phyloP scores from a whole-genome alignment of 805 yeast species.

The Vanderwaltozyma yarrowii region DNA sequence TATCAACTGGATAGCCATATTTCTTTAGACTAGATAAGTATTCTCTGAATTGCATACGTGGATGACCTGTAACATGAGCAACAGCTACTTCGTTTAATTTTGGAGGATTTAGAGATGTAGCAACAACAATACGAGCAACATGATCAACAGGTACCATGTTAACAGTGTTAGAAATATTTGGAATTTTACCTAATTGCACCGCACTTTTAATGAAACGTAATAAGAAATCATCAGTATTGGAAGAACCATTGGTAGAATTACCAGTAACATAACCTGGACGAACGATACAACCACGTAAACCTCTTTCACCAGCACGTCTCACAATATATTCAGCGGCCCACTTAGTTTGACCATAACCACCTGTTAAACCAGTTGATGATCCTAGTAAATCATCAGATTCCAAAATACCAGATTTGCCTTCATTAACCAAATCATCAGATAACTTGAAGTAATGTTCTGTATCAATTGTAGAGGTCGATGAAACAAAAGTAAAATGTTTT shows the following conservation, averaged over 20 bases:
- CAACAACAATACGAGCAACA: conserved; percentile 83
- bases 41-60: conserved; percentile 72
- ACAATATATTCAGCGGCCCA: conserved; percentile 94
- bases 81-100: conserved; percentile 45
- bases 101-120: conserved; percentile 75
- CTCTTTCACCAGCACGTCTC: conserved; percentile 78
- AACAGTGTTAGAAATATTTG: conserved; percentile 77
- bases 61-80: conserved; percentile 96
- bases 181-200: conserved; percentile 74
- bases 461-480: conserved; percentile 90
- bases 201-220: conserved; percentile 92
- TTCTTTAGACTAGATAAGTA: conserved; percentile 53
- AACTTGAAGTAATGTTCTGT: conserved; percentile 68
- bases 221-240: conserved; percentile 94
- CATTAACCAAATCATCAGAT: conserved; percentile 56
- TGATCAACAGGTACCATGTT: conserved; percentile 98
- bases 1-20: conserved; percentile 63
- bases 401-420: conserved; percentile 62
- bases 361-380: conserved; percentile 69
- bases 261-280: conserved; percentile 98
- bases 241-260: conserved; percentile 68
- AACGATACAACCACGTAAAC: conserved; percentile 78
- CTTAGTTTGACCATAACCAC: conserved; percentile 95
- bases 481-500: conserved; percentile 80
- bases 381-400: conserved; percentile 82